Evolutionary conservation across 176 grass and related monocot genomes (phyloP).

Genomic region (Phyllostachys edulis): DNA sequence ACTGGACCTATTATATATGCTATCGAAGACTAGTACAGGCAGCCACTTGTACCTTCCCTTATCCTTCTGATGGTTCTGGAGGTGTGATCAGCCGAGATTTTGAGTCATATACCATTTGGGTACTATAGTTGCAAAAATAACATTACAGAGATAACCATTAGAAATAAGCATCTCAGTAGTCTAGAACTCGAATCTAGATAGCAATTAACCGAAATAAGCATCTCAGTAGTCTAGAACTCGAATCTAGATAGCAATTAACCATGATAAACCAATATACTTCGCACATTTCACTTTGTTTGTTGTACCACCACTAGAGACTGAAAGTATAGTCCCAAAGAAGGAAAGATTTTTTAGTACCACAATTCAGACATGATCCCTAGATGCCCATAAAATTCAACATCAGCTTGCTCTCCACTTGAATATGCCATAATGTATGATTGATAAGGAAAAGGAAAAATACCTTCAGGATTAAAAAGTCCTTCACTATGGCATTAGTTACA

Average conservation of each 20-base stretch:
- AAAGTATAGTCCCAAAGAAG: constrained; percentile 88
- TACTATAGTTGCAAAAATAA: constrained; percentile 52
- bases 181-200: too few relatives aligned
- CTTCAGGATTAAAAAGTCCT: constrained; percentile 91
- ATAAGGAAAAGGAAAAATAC: constrained; percentile 29
- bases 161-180: too few relatives aligned
- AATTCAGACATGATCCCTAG: constrained; percentile 82
- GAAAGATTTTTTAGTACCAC: constrained; percentile 91
- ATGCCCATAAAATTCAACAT: constrained; percentile 2
- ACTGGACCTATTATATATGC: neutral
- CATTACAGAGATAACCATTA: neutral
- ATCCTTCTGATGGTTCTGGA: constrained; percentile 55
- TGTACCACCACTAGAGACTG: constrained; percentile 58
- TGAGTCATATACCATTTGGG: constrained; percentile 63
- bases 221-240: neutral
- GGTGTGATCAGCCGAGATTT: constrained; percentile 71
- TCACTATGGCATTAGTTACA: constrained; percentile 76
- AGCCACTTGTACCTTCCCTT: constrained; percentile 36
- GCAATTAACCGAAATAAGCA: too few relatives aligned
- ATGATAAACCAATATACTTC: constrained; percentile 51
- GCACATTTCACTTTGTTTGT: constrained; percentile 73
- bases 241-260: neutral
- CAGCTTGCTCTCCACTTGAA: neutral
- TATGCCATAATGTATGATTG: neutral
- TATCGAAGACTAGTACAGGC: neutral